Evolutionary conservation across 805 yeast genomes (phyloP), one percentile per base, ranked within the genome.

Genomic region (Pichia heedii): DNA sequence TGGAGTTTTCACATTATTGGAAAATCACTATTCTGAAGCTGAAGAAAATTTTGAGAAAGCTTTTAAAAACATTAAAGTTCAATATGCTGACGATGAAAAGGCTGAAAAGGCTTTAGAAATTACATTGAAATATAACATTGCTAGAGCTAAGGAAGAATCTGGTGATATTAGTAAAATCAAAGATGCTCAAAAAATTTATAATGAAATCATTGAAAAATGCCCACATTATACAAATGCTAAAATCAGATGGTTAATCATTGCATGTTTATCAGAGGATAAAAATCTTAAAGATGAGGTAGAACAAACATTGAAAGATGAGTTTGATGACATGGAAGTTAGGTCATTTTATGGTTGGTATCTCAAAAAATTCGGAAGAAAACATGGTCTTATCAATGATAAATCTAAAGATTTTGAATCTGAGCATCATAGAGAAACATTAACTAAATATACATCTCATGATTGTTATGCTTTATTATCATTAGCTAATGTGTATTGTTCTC

Each of bases 321-420:
- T 77, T 1, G 74, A 77, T 10, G 76, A 86, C 55, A 65, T 87
- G 47, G 96, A 89, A 58, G 79, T 86, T 2, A 79, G 98, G 49
- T 83, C 97, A 0, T 84, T 93, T 53, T 86, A 84, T 60, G 93
- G 95, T 27, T 93, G 97, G 97, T 86, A 77, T 56, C 67, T 88
- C 52, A 73, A 74, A 47, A 76, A 74, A 47, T 72, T 72, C 56
- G 79, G 82, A 26, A 71, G 71, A 51, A 74, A 70, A 49, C 73
- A 75, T 22, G 56, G 68, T 41, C 62, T 70, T 47, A 66, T 71
- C 8, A 52, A 56, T 13, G 73, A 71, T 16, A 70, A 69, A 42
- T 65, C 63, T n/a, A 65, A 65, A 35, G 81, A 76, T 50, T 58
- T 75, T 30, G 96, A 87, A 61, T 80, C 85, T 49, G 68, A 73